Conservation (phyloP, 176 grass and related monocot genomes). For the Lolium rigidum region DNA sequence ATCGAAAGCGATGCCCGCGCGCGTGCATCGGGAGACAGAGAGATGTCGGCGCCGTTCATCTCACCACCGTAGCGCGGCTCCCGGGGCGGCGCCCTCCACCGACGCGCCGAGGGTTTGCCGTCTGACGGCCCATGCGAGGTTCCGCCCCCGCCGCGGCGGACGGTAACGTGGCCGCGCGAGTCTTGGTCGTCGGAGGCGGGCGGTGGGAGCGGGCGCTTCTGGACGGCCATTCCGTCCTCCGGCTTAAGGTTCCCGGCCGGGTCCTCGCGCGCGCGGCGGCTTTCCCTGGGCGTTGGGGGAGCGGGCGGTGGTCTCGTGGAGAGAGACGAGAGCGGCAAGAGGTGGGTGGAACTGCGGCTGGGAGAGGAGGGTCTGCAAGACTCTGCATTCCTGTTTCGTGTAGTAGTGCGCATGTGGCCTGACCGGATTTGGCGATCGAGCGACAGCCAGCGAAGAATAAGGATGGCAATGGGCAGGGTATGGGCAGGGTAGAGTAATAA, state of each 20-base stretch:
- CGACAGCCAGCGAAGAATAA: background rate
- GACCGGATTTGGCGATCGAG: constrained; percentile 33
- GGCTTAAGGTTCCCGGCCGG: background rate
- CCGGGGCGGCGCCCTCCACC: background rate
- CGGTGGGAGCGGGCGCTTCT: constrained; percentile 42
- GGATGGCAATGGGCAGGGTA: too few relatives aligned
- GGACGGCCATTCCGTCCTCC: constrained; percentile 40
- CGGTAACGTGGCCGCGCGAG: constrained; percentile 13
- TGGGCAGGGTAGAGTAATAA: too few relatives aligned
- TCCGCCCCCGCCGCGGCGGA: background rate
- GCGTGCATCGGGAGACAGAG: constrained; percentile 10
- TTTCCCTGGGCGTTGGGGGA: constrained; percentile 17
- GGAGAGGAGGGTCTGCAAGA: background rate
- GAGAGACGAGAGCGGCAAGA: constrained; percentile 37
- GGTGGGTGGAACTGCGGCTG: constrained; percentile 33
- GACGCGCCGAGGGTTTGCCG: background rate
- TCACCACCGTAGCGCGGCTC: constrained; percentile 36
- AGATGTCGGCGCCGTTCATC: constrained; percentile 5
- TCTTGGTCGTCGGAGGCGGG: constrained; percentile 19
- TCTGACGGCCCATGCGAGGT: constrained; percentile 6
- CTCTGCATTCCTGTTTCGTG: constrained; percentile 5
- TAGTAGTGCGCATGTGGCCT: constrained; percentile 14
- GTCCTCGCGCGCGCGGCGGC: background rate
- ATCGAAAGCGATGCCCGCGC: constrained; percentile 7
- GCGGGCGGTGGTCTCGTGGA: constrained; percentile 42